Conservation (phyloP, 257 asterid species). For the Coffea canephora region DNA sequence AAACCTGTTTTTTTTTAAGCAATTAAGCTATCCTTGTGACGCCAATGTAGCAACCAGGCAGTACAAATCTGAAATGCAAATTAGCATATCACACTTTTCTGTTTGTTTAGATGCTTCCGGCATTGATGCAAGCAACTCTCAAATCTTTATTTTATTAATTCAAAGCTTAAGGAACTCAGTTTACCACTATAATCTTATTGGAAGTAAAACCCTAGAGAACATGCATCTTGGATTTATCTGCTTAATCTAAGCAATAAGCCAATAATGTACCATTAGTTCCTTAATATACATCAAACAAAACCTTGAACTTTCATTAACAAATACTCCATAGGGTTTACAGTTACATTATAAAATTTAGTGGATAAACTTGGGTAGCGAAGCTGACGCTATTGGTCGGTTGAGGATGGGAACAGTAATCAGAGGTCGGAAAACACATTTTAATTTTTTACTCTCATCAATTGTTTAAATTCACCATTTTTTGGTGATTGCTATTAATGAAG, state of each 20-base stretch:
- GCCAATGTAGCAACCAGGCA: neutral
- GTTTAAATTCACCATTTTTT: constrained; percentile 18
- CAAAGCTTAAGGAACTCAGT: neutral
- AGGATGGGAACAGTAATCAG: constrained; percentile 20
- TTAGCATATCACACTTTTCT: neutral
- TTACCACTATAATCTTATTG: neutral
- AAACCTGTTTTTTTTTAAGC: neutral
- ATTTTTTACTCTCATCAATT: constrained; percentile 18
- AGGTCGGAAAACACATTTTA: constrained; percentile 18
- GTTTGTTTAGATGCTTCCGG: constrained; percentile 1
- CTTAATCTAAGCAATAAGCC: constrained; percentile 6
- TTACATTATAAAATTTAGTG: neutral
- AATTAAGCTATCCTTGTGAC: neutral
- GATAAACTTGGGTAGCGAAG: constrained; percentile 15
- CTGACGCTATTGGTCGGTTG: constrained; percentile 36
- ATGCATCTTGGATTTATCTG: constrained; percentile 7
- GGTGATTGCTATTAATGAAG: neutral
- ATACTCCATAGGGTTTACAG: neutral
- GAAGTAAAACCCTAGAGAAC: constrained; percentile 12
- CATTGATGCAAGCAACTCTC: constrained; percentile 5
- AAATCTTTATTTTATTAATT: neutral
- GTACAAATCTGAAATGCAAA: neutral
- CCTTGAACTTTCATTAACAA: neutral
- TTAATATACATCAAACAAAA: neutral
- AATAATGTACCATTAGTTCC: neutral